Evolutionary conservation across 257 asterid genomes (phyloP).

Genomic region (Paraleonurus japonicus): DNA sequence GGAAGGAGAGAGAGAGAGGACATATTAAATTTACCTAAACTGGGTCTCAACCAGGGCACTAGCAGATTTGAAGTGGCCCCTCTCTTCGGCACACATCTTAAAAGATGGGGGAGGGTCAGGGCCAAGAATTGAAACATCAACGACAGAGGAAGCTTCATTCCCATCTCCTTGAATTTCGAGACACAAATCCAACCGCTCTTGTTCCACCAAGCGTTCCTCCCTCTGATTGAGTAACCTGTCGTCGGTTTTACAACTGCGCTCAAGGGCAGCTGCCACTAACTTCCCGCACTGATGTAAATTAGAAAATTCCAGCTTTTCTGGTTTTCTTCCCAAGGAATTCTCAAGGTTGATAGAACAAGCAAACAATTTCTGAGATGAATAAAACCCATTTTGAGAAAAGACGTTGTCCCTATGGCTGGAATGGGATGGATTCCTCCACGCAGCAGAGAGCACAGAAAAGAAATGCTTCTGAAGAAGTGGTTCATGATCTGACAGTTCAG

Average conservation of each 20-base stretch:
- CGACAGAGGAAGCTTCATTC: slow-evolving; percentile 38
- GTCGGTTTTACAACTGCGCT: slow-evolving; percentile 29
- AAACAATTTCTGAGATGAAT: slow-evolving; percentile 36
- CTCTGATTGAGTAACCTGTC: slow-evolving; percentile 32
- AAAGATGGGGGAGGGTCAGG: slow-evolving; percentile 39
- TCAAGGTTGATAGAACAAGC: slow-evolving; percentile 31
- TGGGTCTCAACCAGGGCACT: slow-evolving; percentile 42
- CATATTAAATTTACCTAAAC: slow-evolving; percentile 50
- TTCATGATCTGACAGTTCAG: slow-evolving; percentile 73
- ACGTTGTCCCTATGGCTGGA: slow-evolving; percentile 30
- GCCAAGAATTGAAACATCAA: slow-evolving; percentile 56
- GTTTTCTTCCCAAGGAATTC: slow-evolving; percentile 28
- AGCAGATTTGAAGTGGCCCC: slow-evolving; percentile 47
- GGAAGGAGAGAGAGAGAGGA: not conserved
- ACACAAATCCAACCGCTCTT: slow-evolving; percentile 62
- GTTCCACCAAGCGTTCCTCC: slow-evolving; percentile 38
- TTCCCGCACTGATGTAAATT: slow-evolving; percentile 63
- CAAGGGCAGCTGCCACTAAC: slow-evolving; percentile 73
- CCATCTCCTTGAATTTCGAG: slow-evolving; percentile 52
- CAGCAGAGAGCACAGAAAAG: slow-evolving; percentile 67
- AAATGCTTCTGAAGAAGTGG: slow-evolving; percentile 80
- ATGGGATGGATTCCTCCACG: slow-evolving; percentile 54
- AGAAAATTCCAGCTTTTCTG: slow-evolving; percentile 49
- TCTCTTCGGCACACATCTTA: slow-evolving; percentile 32
- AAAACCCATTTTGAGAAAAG: slow-evolving; percentile 47